Base-by-base conservation (phyloP, 1,284 basidiomycete species). In the Vanrija sp. region DNA sequence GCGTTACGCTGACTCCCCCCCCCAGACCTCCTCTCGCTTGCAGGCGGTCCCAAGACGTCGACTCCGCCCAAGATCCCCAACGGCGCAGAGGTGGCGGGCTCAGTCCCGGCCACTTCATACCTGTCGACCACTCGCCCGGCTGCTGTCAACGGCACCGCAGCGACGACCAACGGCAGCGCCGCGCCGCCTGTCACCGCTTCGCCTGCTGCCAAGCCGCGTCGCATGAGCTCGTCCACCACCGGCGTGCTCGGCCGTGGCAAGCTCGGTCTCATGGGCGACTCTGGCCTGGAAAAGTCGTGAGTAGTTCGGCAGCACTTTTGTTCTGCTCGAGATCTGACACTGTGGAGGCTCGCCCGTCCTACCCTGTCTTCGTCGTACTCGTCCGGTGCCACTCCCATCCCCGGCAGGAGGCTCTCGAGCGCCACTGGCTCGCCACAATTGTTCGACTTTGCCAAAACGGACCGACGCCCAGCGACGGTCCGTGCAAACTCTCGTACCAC, bases 391-490 rank as follows among this genome's bases (percentile, higher is more conserved):
- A 48, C 66, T 6, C 55, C 66, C 8, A 61, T 68, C 10, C 63
- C 63, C 18, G 61, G 61, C 44, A 69, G 71, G 26, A 60, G 68
- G 26, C 61, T 67, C 6, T 66, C 65, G 16, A 60, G 60, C 21
- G 53, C 45, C 14, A 47, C 43, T 9, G 57, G 58, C n/a, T 56
- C 63, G 10, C 72, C 72, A 8, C 67, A 71, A 50, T 57, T 75
- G 5, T 75, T 71, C 54, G 73, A 75, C 57, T 75, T 75, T 56
- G 64, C 71, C 39, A 73, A 71, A 62, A 73, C 69, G 19, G 73
- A 73, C 56, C 62, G 71, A 18, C 62, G 66, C 14, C 63, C 67
- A 6, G 56, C 64, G 5, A 28, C 51, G 10, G 38, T 46, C 12
- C 58, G 58, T 12, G 34, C 57, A 21, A 49, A 51, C 28, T 42